Evolutionary conservation across 768 basidiomycete species (phyloP).

Genomic region (Lactarius evosmus): DNA sequence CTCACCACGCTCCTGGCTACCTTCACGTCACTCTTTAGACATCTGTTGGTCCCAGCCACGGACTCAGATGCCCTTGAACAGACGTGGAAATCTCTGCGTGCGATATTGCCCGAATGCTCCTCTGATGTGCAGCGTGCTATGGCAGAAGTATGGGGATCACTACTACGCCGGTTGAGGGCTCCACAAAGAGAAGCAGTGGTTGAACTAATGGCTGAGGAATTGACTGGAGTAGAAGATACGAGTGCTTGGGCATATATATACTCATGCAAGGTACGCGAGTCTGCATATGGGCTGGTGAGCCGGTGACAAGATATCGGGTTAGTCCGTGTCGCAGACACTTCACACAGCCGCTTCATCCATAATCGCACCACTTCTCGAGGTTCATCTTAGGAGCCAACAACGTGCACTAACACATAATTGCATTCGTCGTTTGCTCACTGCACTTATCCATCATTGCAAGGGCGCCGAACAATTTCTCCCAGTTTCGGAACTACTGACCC

Average conservation of each 20-base stretch:
- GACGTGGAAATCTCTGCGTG: slow-evolving; percentile 57
- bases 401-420: slow-evolving; percentile 50
- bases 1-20: slow-evolving; percentile 66
- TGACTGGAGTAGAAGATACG: slow-evolving; percentile 55
- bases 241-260: slow-evolving; percentile 72
- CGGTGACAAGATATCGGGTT: slow-evolving; percentile 11
- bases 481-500: slow-evolving; percentile 52
- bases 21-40: slow-evolving; percentile 66
- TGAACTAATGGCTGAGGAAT: slow-evolving; percentile 48
- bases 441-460: slow-evolving; percentile 80
- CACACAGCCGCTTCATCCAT: slow-evolving; percentile 73
- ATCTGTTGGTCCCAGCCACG: slow-evolving; percentile 65
- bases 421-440: slow-evolving; percentile 70
- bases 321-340: slow-evolving; percentile 82
- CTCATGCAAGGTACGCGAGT: slow-evolving; percentile 65
- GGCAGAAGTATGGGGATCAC: slow-evolving; percentile 85
- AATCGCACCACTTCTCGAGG: slow-evolving; percentile 53
- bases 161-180: slow-evolving; percentile 67
- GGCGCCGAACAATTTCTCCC: slow-evolving; percentile 59
- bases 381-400: slow-evolving; percentile 45
- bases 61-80: slow-evolving; percentile 49
- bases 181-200: slow-evolving; percentile 56
- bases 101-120: slow-evolving; percentile 54
- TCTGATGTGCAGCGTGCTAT: slow-evolving; percentile 73
- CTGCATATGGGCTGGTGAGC: not conserved